Evolutionary conservation across 1,284 basidiomycete genomes (phyloP), one percentile per base, ranked within the genome.

Genomic region (Chalciporus sp.): DNA sequence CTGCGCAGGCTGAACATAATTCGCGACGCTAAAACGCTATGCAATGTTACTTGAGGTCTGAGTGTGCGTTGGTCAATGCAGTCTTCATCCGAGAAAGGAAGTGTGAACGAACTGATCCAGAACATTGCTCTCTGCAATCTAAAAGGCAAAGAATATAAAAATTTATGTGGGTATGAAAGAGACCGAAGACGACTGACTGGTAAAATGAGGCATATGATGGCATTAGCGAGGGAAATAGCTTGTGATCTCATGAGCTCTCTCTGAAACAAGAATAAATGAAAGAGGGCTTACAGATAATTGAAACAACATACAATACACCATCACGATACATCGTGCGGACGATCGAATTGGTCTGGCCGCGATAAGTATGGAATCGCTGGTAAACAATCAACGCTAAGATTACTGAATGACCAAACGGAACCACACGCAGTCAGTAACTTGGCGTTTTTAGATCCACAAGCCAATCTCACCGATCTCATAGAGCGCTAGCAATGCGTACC

Each of bases 271-370:
- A 7, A 7, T 19, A 16, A 14, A 39, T 3, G 37, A 10, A 3
- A 28, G 28, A 28, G 7, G 10, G 54, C 53, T 39, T 19, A 55
- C 53, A 8, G n/a, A 54, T 41, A 19, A 55, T 54, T 11, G 52
- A 53, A 9, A 12, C 10, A 19, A 55, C 37, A 29, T 55, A 53
- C 14, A 54, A n/a, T 20, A 55, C 41, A n/a, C 53, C 42, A 28
- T 52, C 53, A 12, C 43, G 27, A n/a, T 55, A 55, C 26, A 47
- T 5, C 6, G 17, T 42, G 26, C 5, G 7, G 7, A 55, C 19
- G 20, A 55, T 40, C 11, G 42, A 40, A 17, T 17, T 39, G 1
- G 23, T 4, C 0, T 20, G 9, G 8, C 28, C 2, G 7, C 39
- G 31, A 20, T 55, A 55, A 31, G 45, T 31, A 11, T 33, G 27